phyloP scores from a whole-genome alignment of 202 grass and related monocot genomes.

The Schoenoplectus triqueter region DNA sequence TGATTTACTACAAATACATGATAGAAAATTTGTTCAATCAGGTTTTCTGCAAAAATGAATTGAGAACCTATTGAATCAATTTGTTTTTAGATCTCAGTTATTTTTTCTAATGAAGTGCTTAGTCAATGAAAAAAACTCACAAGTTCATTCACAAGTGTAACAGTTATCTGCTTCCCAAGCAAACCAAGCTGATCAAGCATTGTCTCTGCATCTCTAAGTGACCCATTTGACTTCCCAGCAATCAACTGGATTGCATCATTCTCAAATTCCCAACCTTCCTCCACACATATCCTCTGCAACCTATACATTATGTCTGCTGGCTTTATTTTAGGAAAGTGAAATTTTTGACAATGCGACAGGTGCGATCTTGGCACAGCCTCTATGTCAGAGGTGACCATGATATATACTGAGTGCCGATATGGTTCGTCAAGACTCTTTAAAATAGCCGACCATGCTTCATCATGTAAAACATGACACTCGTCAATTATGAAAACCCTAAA shows the following conservation, averaged over 20 bases:
- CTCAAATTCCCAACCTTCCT: conserved; percentile 88
- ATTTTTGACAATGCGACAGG: conserved; percentile 86
- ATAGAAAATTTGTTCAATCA: background rate
- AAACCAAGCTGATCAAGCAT: conserved; percentile 98
- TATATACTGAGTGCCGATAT: conserved; percentile 74
- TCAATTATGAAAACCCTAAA: conserved; percentile 95
- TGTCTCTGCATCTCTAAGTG: conserved; percentile 89
- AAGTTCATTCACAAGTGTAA: conserved; percentile 97
- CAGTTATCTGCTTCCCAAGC: conserved; percentile 86
- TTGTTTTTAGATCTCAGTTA: background rate
- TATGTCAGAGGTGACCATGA: conserved; percentile 92
- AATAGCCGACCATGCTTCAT: conserved; percentile 89
- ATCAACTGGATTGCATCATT: conserved; percentile 86
- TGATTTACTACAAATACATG: background rate
- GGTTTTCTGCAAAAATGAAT: background rate
- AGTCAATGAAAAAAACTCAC: conserved; percentile 57
- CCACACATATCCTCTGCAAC: conserved; percentile 82
- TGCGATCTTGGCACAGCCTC: conserved; percentile 65
- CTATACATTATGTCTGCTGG: conserved; percentile 68
- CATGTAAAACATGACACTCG: conserved; percentile 83
- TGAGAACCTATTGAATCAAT: background rate
- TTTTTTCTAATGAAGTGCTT: background rate
- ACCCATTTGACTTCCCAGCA: conserved; percentile 86
- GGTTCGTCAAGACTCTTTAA: conserved; percentile 81
- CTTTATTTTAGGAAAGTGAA: conserved; percentile 96